A percentile compares a stretch with the other conserved stretches of the same genome.
phyloP scores from a whole-genome alignment of 2,329 filamentous ascomycete species.

The Fusarium albidum region DNA sequence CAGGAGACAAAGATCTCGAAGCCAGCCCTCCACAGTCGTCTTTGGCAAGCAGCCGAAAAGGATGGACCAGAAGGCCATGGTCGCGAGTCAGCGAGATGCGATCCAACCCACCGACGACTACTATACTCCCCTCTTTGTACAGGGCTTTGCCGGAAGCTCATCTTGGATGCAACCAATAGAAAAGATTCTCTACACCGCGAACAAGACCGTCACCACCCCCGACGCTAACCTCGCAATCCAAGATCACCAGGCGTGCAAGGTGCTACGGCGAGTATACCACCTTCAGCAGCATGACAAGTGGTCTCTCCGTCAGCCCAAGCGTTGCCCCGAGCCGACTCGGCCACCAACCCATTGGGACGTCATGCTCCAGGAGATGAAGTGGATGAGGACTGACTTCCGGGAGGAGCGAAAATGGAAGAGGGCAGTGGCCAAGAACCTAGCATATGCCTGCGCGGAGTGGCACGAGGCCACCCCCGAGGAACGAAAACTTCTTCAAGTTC shows the following conservation, averaged over 20 bases:
- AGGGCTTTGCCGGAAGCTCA: conserved; percentile 62
- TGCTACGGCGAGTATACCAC: conserved; percentile 86
- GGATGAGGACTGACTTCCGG: conserved; percentile 96
- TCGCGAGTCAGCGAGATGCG: conserved; percentile 51
- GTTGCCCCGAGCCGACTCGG: conserved; percentile 80
- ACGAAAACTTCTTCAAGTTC: conserved; percentile 73
- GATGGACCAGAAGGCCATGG: conserved; percentile 55
- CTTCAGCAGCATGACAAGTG: conserved; percentile 91
- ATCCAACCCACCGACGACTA: conserved; percentile 66
- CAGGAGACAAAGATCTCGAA: conserved; percentile 66
- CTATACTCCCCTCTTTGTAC: conserved; percentile 69
- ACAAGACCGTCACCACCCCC: conserved; percentile 88
- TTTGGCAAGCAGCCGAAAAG: conserved; percentile 74
- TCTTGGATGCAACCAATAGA: conserved; percentile 71
- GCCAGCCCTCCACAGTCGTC: conserved; percentile 76
- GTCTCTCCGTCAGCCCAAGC: conserved; percentile 89
- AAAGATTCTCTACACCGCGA: conserved; percentile 80
- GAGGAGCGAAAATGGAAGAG: conserved; percentile 96
- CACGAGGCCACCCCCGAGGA: conserved; percentile 70
- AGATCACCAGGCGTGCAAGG: conserved; percentile 87
- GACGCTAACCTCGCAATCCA: conserved; percentile 85
- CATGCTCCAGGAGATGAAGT: conserved; percentile 89
- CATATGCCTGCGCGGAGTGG: conserved; percentile 85
- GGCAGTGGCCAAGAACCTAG: conserved; percentile 79
- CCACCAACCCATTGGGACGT: conserved; percentile 85